Percentiles rank a stretch among this genome's conserved stretches.
Conservation (phyloP, 768 basidiomycete species). For the Naganishia vishniacii region DNA sequence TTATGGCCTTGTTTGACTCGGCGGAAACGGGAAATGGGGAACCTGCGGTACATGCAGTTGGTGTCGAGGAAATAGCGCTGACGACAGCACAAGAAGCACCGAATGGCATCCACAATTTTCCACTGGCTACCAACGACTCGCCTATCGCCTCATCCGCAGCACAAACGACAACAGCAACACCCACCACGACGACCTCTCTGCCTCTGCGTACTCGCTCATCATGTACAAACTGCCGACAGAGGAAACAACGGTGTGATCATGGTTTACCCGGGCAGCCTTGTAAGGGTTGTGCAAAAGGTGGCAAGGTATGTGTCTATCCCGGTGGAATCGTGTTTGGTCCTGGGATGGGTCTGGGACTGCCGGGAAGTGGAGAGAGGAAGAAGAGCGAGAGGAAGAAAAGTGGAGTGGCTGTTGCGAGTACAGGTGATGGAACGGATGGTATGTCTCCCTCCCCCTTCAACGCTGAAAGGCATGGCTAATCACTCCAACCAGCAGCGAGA, state of each 20-base stretch:
- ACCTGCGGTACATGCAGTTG: not conserved
- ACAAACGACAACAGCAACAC: not conserved
- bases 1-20: not conserved
- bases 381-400: too few relatives aligned
- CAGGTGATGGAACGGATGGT: too few relatives aligned
- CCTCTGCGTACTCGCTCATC: constrained; percentile 11
- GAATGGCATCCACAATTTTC: not conserved
- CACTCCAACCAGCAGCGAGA: not conserved
- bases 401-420: too few relatives aligned
- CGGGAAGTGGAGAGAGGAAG: not conserved
- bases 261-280: not conserved
- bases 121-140: not conserved
- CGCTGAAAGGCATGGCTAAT: too few relatives aligned
- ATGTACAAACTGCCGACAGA: constrained; percentile 7
- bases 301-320: constrained; percentile 13
- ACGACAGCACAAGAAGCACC: not conserved
- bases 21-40: not conserved
- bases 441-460: too few relatives aligned
- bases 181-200: not conserved
- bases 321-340: constrained; percentile 3
- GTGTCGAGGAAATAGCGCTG: not conserved
- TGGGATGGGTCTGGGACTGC: not conserved
- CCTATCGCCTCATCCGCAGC: not conserved
- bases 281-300: not conserved
- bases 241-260: constrained; percentile 19